Conservation (phyloP, 2,329 filamentous ascomycete species). For the Scortechinia acanthostroma region DNA sequence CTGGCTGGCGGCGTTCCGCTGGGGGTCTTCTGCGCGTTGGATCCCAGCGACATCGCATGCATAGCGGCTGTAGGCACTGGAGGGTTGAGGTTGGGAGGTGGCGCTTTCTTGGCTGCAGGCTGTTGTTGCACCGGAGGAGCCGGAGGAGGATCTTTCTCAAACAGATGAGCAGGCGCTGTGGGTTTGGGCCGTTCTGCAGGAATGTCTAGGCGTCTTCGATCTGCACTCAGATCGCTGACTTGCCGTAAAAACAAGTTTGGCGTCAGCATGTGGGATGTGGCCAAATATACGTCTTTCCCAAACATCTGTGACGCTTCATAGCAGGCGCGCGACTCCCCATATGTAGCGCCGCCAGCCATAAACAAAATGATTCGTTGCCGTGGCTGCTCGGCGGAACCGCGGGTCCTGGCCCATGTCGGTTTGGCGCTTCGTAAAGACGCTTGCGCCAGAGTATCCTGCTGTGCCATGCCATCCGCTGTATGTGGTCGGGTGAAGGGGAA, state of each 20-base stretch:
- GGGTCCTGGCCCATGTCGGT: slow-evolving; percentile 87
- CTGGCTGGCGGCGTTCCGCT: slow-evolving; percentile 7
- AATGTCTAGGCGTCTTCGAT: slow-evolving; percentile 70
- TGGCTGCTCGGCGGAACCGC: slow-evolving; percentile 69
- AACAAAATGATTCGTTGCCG: slow-evolving; percentile 87
- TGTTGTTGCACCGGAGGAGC: slow-evolving; percentile 25
- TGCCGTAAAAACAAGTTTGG: slow-evolving; percentile 78
- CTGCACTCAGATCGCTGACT: slow-evolving; percentile 69
- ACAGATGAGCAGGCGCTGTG: slow-evolving; percentile 79
- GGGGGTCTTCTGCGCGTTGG: neutral
- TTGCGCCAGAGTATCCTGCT: slow-evolving; percentile 50
- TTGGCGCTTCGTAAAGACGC: slow-evolving; percentile 84
- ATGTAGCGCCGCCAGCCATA: slow-evolving; percentile 90
- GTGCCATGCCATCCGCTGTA: slow-evolving; percentile 65
- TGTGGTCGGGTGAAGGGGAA: slow-evolving; percentile 60
- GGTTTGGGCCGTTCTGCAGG: slow-evolving; percentile 74
- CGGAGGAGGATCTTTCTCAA: slow-evolving; percentile 61
- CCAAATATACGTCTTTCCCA: slow-evolving; percentile 77
- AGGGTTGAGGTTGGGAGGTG: slow-evolving; percentile 7
- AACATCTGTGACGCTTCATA: slow-evolving; percentile 74
- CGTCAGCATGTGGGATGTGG: slow-evolving; percentile 86
- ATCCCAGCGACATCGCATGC: neutral
- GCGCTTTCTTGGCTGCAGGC: slow-evolving; percentile 6
- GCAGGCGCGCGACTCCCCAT: slow-evolving; percentile 80
- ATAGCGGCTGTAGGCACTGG: neutral